phyloP scores from a whole-genome alignment of 1,284 basidiomycete genomes.

The Trichosporon sp. region DNA sequence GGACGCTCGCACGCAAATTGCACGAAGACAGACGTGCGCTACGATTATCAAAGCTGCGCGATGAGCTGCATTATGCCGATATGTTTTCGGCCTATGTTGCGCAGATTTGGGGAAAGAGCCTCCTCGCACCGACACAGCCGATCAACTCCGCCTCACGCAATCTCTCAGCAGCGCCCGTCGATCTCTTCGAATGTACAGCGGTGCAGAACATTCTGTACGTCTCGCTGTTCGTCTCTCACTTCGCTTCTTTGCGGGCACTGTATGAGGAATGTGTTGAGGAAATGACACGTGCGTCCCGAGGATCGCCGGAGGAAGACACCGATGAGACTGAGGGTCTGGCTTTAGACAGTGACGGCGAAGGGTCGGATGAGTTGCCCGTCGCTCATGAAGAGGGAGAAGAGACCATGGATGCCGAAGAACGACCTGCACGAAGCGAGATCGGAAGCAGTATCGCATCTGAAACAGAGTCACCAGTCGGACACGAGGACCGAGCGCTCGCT shows the following conservation, averaged over 20 bases:
- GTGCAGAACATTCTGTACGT: neutral
- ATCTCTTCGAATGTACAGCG: neutral
- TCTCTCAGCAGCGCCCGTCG: neutral
- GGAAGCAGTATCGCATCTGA: neutral
- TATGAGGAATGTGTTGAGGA: neutral
- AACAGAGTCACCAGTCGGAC: neutral
- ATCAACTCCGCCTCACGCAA: neutral
- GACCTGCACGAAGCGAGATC: neutral
- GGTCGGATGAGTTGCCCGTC: neutral
- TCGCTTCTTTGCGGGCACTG: neutral
- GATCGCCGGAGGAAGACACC: neutral
- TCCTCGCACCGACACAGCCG: neutral
- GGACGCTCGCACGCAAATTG: conserved; percentile 28
- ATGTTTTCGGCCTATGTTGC: neutral
- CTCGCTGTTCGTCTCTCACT: neutral
- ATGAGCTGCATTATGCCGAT: conserved; percentile 3
- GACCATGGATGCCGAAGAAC: neutral
- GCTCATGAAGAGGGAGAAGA: neutral
- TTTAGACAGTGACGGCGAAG: neutral
- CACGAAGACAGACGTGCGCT: conserved; percentile 33
- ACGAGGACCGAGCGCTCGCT: conserved; percentile 4
- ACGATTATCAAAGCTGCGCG: conserved; percentile 17
- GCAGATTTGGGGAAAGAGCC: neutral
- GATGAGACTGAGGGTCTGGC: neutral
- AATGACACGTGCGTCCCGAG: neutral